Percentiles rank a stretch among this genome's conserved stretches.
Conservation (phyloP, 2,329 filamentous ascomycete genomes). For the Aspergillus flavus region DNA sequence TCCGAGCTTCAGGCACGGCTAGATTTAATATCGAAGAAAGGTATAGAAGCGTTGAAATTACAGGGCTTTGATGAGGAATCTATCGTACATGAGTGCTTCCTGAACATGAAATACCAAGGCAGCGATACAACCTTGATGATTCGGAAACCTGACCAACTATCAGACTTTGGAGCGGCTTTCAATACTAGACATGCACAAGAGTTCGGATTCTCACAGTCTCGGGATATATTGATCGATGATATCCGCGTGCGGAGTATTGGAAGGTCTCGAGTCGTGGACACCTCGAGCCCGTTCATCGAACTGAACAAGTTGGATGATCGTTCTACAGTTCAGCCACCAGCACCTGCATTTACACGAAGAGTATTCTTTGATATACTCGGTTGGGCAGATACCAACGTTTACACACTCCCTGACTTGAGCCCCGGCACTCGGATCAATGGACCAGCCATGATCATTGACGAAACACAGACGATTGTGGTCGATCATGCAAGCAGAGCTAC, state of each 20-base stretch:
- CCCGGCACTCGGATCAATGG: conserved; percentile 28
- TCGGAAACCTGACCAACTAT: conserved; percentile 32
- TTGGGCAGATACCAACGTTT: conserved; percentile 32
- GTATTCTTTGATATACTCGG: conserved; percentile 33
- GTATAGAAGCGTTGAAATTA: conserved; percentile 15
- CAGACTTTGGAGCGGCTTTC: conserved; percentile 43
- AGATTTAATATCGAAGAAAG: conserved; percentile 16
- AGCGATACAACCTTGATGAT: conserved; percentile 50
- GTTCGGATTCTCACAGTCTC: conserved; percentile 40
- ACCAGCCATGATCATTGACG: conserved; percentile 31
- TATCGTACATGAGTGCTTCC: conserved; percentile 39
- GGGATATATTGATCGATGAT: conserved; percentile 45
- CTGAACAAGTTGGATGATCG: background rate
- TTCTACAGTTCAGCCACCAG: background rate
- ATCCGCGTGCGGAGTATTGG: conserved; percentile 38
- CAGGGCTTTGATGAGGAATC: conserved; percentile 43
- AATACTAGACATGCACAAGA: conserved; percentile 42
- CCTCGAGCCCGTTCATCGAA: conserved; percentile 20
- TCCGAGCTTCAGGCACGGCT: background rate
- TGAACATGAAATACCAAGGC: conserved; percentile 49
- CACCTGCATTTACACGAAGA: background rate
- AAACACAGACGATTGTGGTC: conserved; percentile 2
- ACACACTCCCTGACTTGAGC: conserved; percentile 27
- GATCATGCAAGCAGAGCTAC: background rate
- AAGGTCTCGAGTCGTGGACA: conserved; percentile 6